Percentiles rank a stretch among this genome's conserved stretches.
Conservation (phyloP, 192 early-diverging fungal genomes). For the Coemansia sp. region DNA sequence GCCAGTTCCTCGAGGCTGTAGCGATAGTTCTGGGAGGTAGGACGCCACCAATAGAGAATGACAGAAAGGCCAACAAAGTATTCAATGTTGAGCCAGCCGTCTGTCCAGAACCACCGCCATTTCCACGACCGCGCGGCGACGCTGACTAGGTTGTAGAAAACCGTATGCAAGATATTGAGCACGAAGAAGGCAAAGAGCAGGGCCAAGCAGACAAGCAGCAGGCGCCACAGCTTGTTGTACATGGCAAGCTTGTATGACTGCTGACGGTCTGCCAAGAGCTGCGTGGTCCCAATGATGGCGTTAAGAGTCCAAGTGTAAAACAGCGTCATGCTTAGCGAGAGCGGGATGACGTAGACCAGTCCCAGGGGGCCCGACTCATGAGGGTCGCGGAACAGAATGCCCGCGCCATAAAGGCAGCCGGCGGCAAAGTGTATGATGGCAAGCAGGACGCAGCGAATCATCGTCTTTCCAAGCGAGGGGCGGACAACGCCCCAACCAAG, state of each 20-base stretch:
- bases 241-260: constrained; percentile 90
- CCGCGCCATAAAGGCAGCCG: constrained; percentile 82
- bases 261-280: constrained; percentile 69
- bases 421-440: constrained; percentile 81
- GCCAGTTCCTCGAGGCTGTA: constrained; percentile 86
- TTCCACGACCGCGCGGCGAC: constrained; percentile 80
- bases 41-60: constrained; percentile 89
- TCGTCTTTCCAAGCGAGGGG: constrained; percentile 83
- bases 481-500: constrained; percentile 96
- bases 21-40: constrained; percentile 86
- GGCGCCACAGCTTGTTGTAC: constrained; percentile 80
- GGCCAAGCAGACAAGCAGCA: constrained; percentile 74
- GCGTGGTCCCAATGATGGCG: constrained; percentile 75
- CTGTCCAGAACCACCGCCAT: constrained; percentile 87
- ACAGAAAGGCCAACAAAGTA: constrained; percentile 77
- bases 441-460: constrained; percentile 81
- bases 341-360: constrained; percentile 80
- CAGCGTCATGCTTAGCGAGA: constrained; percentile 83
- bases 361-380: constrained; percentile 64
- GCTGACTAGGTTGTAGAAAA: constrained; percentile 58
- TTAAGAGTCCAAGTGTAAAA: constrained; percentile 95
- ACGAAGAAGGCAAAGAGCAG: constrained; percentile 78
- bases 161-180: constrained; percentile 76
- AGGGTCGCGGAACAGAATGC: constrained; percentile 69
- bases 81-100: constrained; percentile 89